phyloP scores from a whole-genome alignment of 1,139 yeast species.

The Blastobotrys persicus region DNA sequence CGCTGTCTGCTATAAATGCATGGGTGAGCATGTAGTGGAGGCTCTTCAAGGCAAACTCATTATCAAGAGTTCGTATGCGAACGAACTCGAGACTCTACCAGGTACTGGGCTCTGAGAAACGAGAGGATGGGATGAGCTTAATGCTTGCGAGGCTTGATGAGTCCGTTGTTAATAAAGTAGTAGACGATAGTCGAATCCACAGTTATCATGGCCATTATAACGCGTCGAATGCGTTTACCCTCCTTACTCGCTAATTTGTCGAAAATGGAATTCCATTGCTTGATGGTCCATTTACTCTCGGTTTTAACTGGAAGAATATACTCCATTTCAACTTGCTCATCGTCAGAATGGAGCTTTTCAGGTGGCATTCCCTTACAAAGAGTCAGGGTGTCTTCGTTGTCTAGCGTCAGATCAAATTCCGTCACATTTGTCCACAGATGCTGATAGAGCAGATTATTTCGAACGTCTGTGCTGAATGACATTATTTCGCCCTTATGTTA shows the following conservation, averaged over 20 bases:
- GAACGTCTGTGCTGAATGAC: slow-evolving; percentile 16
- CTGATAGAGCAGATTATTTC: slow-evolving; percentile 50
- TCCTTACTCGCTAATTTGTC: slow-evolving; percentile 26
- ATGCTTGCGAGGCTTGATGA: slow-evolving; percentile 57
- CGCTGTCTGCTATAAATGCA: no score
- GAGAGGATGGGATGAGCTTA: slow-evolving; percentile 26
- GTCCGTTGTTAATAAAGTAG: slow-evolving; percentile 61
- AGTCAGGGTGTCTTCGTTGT: slow-evolving; percentile 3
- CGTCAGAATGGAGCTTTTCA: slow-evolving; percentile 36
- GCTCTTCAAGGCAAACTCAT: no score
- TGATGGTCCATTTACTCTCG: slow-evolving; percentile 35
- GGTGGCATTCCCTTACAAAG: slow-evolving; percentile 36
- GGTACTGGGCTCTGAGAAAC: no score
- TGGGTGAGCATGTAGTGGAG: no score
- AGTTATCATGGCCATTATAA: slow-evolving; percentile 57
- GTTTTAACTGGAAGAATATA: slow-evolving; percentile 34
- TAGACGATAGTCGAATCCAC: slow-evolving; percentile 68
- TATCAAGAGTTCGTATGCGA: no score
- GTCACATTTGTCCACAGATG: slow-evolving; percentile 51
- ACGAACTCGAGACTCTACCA: no score
- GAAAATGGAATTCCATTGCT: slow-evolving; percentile 36
- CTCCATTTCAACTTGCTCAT: slow-evolving; percentile 20
- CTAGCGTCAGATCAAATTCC: slow-evolving; percentile 20
- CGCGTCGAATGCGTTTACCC: slow-evolving; percentile 38
- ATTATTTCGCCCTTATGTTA: not conserved